Evolutionary conservation across 169 alveolate genomes (phyloP), one percentile per base, ranked within the genome.

Genomic region (Cryptosporidium xiaoi): DNA sequence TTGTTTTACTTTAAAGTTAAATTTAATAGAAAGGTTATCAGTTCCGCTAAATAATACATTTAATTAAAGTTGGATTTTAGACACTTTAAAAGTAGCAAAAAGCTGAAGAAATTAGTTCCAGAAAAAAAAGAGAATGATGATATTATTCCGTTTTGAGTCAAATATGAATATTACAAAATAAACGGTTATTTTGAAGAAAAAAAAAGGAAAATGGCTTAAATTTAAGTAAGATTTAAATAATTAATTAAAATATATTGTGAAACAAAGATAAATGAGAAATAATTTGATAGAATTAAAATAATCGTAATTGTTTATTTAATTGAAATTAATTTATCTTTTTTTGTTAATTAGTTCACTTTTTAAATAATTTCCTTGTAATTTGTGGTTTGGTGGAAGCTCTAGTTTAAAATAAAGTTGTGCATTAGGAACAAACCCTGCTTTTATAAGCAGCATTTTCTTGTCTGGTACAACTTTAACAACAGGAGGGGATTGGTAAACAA

Each of bases 341-440:
- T 24, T 15, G 8, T 34, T 6, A 46, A 77, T 16, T 20, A 77
- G 31, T 20, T 77, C 66, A 40, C 64, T 55, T 36, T 62, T 77
- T 27, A 77, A 56, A 44, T 77, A 77, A 56, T 77, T 77, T 13
- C 69, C 87, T 40, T 60, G 58, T 3, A 60, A 15, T 16, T 48
- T 46, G 27, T 60, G 69, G 36, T 77, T 50, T 31, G 36, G 56
- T n/a, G 87, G 87, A 15, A 77, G 87, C 36, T 77, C 87, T 15
- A 77, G 65, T 33, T 77, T 77, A 31, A 77, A 77, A 48, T 77
- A 77, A 6, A 77, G 71, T 34, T 60, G 77, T 20, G 87, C 71
- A 46, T 62, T 77, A 60, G 87, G 87, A n/a, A 62, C 87, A 7
- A 60, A 77, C n/a, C 87, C 87, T 27, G 77, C 69, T 18, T 60